These are phyloP conservation scores for Saccharum hybrid DNA, from an alignment of 202 grass and related monocot species.

Conservation along the genomic window DNA sequence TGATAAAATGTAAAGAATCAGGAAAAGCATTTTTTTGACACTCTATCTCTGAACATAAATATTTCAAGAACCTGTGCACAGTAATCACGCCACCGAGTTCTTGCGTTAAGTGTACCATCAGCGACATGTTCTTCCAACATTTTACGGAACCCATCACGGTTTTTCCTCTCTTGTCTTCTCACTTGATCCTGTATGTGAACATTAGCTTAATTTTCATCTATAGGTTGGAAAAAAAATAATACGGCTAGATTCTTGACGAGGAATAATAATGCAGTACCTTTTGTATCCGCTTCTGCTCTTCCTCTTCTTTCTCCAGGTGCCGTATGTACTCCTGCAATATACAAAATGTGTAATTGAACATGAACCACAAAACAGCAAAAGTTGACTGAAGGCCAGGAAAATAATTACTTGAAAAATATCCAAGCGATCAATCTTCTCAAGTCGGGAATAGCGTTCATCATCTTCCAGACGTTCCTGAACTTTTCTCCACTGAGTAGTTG, in stretches of 20 bases:
- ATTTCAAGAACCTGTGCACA: slow-evolving; percentile 66
- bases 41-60: slow-evolving; percentile 17
- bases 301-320: slow-evolving; percentile 89
- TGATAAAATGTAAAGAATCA: slow-evolving; percentile 27
- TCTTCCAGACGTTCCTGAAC: slow-evolving; percentile 90
- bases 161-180: slow-evolving; percentile 86
- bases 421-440: slow-evolving; percentile 88
- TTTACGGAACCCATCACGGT: slow-evolving; percentile 88
- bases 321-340: slow-evolving; percentile 83
- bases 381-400: slow-evolving; percentile 12
- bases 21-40: background rate
- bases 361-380: slow-evolving; percentile 39
- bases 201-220: background rate
- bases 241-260: background rate
- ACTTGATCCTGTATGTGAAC: slow-evolving; percentile 58
- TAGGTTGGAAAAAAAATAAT: background rate
- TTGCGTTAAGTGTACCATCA: slow-evolving; percentile 76
- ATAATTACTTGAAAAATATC: slow-evolving; percentile 90
- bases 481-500: slow-evolving; percentile 89
- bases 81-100: slow-evolving; percentile 92
- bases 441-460: slow-evolving; percentile 84
- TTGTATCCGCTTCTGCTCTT: slow-evolving; percentile 79
- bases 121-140: slow-evolving; percentile 88
- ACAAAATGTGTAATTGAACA: slow-evolving; percentile 42
- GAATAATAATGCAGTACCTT: slow-evolving; percentile 57